Percentiles rank a stretch among this genome's conserved stretches.
Conservation (phyloP, 1,284 basidiomycete species). For the Trametes polyzona region DNA sequence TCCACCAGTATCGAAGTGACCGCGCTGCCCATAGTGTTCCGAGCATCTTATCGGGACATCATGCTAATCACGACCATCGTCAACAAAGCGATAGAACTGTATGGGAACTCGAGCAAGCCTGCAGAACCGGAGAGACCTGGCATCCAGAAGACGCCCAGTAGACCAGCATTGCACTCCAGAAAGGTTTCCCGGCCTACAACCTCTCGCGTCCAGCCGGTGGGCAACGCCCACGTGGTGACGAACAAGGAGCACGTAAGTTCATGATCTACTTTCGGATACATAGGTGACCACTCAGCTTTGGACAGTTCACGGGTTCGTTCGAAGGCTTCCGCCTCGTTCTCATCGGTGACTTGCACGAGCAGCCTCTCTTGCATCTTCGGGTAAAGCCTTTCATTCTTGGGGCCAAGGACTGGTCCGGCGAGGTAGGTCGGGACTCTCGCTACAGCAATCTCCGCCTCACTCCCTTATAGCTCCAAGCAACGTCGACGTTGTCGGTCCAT, state of each 20-base stretch:
- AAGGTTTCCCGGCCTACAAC: constrained; percentile 38
- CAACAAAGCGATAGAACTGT: constrained; percentile 85
- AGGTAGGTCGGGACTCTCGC: constrained; percentile 51
- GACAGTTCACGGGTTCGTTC: constrained; percentile 78
- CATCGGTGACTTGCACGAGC: constrained; percentile 94
- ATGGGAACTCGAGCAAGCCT: constrained; percentile 34
- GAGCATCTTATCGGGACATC: constrained; percentile 94
- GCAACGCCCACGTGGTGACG: constrained; percentile 66
- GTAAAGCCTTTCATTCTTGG: constrained; percentile 85
- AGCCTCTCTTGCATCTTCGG: constrained; percentile 91
- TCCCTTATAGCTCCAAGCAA: constrained; percentile 71
- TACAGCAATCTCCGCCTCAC: constrained; percentile 1
- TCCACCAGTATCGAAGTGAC: constrained; percentile 86
- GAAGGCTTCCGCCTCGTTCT: constrained; percentile 94
- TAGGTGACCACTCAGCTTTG: background rate
- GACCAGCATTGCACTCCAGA: constrained; percentile 16
- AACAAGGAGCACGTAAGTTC: constrained; percentile 77
- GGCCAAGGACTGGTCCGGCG: constrained; percentile 93
- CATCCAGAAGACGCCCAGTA: constrained; percentile 6
- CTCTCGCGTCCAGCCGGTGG: constrained; percentile 51
- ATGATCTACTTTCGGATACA: background rate
- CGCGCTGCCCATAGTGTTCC: constrained; percentile 86
- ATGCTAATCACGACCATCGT: constrained; percentile 88
- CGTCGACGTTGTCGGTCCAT: constrained; percentile 78
- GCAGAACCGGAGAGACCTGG: constrained; percentile 2